Conservation (phyloP, 371 early-diverging fungal genomes). For the Mucor mucedo region DNA sequence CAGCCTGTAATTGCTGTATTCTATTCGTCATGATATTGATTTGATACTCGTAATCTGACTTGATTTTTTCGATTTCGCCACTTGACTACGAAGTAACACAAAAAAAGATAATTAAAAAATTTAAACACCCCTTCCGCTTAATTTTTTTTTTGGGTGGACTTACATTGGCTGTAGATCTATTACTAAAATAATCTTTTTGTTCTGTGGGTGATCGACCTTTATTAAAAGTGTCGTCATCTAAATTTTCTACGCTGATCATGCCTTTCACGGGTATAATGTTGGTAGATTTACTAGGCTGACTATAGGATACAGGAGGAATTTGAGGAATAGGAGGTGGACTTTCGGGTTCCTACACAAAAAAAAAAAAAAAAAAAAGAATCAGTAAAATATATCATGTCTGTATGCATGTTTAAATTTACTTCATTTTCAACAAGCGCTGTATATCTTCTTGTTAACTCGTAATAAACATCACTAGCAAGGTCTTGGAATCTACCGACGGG, state of each 20-base stretch:
- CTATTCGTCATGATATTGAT: slow-evolving; percentile 49
- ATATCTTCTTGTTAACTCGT: slow-evolving; percentile 76
- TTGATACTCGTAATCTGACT: slow-evolving; percentile 67
- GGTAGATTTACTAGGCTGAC: slow-evolving; percentile 49
- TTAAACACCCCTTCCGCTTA: too few relatives aligned
- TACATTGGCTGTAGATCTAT: slow-evolving; percentile 14
- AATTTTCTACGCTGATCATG: slow-evolving; percentile 45
- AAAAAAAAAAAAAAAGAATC: slow-evolving; percentile 2
- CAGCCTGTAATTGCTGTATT: slow-evolving; percentile 43
- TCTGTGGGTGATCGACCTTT: slow-evolving; percentile 9
- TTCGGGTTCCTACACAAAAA: slow-evolving; percentile 7
- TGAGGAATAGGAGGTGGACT: slow-evolving; percentile 47
- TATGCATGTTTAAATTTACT: slow-evolving; percentile 14
- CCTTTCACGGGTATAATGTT: slow-evolving; percentile 56
- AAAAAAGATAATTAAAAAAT: background rate
- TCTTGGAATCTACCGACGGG: slow-evolving; percentile 85
- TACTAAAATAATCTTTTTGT: slow-evolving; percentile 20
- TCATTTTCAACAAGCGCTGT: slow-evolving; percentile 43
- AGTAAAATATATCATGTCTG: background rate
- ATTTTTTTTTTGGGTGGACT: background rate
- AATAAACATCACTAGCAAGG: slow-evolving; percentile 87
- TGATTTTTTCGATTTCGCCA: slow-evolving; percentile 34
- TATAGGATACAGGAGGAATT: slow-evolving; percentile 7
- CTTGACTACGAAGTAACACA: background rate
- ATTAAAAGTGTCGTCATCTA: slow-evolving; percentile 8